phyloP scores from a whole-genome alignment of 2,329 filamentous ascomycete species.

The Fonsecaea nubica region DNA sequence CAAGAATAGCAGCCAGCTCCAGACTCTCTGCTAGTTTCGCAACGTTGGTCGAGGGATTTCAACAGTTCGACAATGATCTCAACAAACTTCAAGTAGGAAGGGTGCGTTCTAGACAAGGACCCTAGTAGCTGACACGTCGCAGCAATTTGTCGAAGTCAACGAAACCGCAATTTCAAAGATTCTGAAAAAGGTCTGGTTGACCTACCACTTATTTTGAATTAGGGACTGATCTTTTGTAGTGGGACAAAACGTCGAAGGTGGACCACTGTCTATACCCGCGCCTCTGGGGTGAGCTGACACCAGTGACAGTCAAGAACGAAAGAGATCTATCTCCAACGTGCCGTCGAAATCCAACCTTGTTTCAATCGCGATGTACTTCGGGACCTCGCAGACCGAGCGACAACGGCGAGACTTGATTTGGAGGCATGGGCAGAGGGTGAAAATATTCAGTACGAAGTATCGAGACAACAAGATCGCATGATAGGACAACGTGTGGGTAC shows the following conservation, averaged over 20 bases:
- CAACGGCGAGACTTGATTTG: conserved; percentile 91
- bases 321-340: conserved; percentile 92
- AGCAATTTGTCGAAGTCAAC: conserved; percentile 98
- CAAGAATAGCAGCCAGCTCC: conserved; percentile 75
- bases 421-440: conserved; percentile 98
- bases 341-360: conserved; percentile 96
- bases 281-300: conserved; percentile 43
- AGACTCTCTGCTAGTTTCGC: conserved; percentile 92
- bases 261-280: conserved; percentile 36
- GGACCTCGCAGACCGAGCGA: conserved; percentile 94
- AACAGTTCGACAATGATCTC: conserved; percentile 93
- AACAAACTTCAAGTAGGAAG: conserved; percentile 79
- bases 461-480: conserved; percentile 49
- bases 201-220: conserved; percentile 31
- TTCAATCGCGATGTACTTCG: conserved; percentile 98
- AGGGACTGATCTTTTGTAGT: conserved; percentile 58
- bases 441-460: conserved; percentile 78
- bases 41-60: conserved; percentile 93
- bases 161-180: conserved; percentile 98
- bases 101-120: neutral
- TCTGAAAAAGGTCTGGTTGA: conserved; percentile 77
- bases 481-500: conserved; percentile 61
- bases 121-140: conserved; percentile 24
- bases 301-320: conserved; percentile 80
- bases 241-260: conserved; percentile 98